Evolutionary conservation across 139 green algal genomes (phyloP).

Genomic region (Eudorina sp.): DNA sequence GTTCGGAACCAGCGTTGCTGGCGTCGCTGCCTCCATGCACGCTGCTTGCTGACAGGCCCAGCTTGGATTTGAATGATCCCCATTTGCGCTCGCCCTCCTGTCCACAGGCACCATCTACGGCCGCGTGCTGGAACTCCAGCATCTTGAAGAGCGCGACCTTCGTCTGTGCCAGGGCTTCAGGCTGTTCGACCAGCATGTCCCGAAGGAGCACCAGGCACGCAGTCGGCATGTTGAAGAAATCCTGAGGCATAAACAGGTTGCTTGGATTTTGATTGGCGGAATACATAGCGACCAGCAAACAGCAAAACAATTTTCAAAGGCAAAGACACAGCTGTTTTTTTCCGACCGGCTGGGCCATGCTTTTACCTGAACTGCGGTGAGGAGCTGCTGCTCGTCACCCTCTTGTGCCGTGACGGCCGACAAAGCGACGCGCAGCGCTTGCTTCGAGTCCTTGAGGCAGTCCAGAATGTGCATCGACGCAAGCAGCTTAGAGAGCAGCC

Average conservation of each 20-base stretch:
- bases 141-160: conserved; percentile 24
- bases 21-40: background rate
- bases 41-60: background rate
- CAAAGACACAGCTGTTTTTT: no score
- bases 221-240: conserved; percentile 7
- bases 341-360: no score
- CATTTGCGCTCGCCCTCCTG: background rate
- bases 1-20: background rate
- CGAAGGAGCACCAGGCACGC: conserved; percentile 22
- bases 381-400: conserved; percentile 15
- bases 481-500: conserved; percentile 13
- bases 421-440: background rate
- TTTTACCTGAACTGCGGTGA: conserved; percentile 19
- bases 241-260: background rate
- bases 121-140: background rate
- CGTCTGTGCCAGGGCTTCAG: background rate
- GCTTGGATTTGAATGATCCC: background rate
- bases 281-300: no score
- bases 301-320: no score
- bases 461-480: conserved; percentile 33
- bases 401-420: background rate
- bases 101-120: background rate
- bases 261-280: no score
- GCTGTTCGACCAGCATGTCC: conserved; percentile 22
- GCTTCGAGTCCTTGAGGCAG: conserved; percentile 34